Evolutionary conservation across 2,329 filamentous ascomycete genomes (phyloP).

Genomic region (Beauveria pseudobassiana): DNA sequence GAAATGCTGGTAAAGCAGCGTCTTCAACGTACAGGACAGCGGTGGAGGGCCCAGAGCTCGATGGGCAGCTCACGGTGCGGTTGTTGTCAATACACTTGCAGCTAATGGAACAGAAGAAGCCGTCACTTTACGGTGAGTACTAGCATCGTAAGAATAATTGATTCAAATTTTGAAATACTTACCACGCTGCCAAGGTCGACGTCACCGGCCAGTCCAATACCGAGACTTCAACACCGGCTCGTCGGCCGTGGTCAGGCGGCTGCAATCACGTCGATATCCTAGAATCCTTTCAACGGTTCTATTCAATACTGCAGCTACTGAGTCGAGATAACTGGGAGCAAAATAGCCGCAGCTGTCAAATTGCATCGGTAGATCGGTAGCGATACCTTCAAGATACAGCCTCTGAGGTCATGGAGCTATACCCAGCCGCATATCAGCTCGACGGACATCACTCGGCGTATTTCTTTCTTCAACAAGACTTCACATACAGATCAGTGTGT

Average conservation of each 20-base stretch:
- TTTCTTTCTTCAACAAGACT: too few species aligned
- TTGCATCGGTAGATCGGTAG: not conserved
- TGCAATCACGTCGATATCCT: not conserved
- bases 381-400: too few species aligned
- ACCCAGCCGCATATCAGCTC: not conserved
- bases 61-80: not conserved
- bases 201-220: not conserved
- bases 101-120: not conserved
- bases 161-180: not conserved
- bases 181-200: slow-evolving; percentile 3
- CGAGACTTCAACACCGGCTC: slow-evolving; percentile 1
- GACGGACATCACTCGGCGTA: too few species aligned
- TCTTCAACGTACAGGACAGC: not conserved
- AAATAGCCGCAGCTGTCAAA: not conserved
- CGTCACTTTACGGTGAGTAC: not conserved
- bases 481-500: too few species aligned
- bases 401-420: not conserved
- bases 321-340: not conserved
- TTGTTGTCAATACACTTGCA: slow-evolving; percentile 6
- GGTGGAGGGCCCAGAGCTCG: not conserved
- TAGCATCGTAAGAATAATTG: not conserved
- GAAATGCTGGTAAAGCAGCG: not conserved
- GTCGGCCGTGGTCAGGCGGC: not conserved
- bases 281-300: not conserved
- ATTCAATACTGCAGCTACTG: not conserved